A percentile compares a stretch with the other conserved stretches of the same genome.
These are phyloP conservation scores for Xylaria arbuscula DNA, from an alignment of 2,329 filamentous ascomycete species.

Conservation along the genomic window DNA sequence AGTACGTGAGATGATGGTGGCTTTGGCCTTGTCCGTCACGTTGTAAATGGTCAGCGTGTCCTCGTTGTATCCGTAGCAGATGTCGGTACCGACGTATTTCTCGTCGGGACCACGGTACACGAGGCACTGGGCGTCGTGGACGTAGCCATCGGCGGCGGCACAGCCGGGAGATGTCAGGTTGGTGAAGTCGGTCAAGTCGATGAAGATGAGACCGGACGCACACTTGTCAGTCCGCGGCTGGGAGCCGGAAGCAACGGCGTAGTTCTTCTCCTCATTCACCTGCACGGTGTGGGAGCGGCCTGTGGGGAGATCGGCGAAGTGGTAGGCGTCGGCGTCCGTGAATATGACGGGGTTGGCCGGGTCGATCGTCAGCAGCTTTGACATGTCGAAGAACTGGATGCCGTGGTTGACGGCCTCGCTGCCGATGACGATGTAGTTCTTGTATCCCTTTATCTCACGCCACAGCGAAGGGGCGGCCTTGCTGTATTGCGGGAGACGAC, in stretches of 20 bases:
- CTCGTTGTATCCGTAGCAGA: constrained; percentile 68
- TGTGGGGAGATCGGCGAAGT: constrained; percentile 56
- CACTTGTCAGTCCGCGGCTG: constrained; percentile 57
- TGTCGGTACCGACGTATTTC: constrained; percentile 59
- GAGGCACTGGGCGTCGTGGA: constrained; percentile 71
- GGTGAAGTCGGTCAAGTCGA: constrained; percentile 64
- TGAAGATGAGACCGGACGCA: constrained; percentile 67
- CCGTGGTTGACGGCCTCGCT: constrained; percentile 61
- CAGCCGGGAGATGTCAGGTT: constrained; percentile 66
- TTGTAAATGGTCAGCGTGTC: constrained; percentile 63
- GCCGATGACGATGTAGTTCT: constrained; percentile 54
- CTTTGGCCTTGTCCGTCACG: constrained; percentile 58
- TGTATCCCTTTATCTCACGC: constrained; percentile 62
- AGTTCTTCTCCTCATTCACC: constrained; percentile 58
- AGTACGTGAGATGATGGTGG: constrained; percentile 60
- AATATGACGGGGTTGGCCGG: constrained; percentile 57
- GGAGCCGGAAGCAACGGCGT: constrained; percentile 58
- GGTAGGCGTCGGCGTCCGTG: constrained; percentile 56
- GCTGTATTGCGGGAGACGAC: constrained; percentile 62
- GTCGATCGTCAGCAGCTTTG: constrained; percentile 63
- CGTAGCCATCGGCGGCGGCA: constrained; percentile 66
- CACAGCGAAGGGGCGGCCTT: constrained; percentile 59
- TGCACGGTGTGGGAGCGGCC: constrained; percentile 61
- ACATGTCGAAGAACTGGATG: constrained; percentile 73
- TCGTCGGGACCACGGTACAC: constrained; percentile 63